These are phyloP conservation scores for Termitomyces sp. DNA, from an alignment of 768 basidiomycete species.

Conservation along the genomic window DNA sequence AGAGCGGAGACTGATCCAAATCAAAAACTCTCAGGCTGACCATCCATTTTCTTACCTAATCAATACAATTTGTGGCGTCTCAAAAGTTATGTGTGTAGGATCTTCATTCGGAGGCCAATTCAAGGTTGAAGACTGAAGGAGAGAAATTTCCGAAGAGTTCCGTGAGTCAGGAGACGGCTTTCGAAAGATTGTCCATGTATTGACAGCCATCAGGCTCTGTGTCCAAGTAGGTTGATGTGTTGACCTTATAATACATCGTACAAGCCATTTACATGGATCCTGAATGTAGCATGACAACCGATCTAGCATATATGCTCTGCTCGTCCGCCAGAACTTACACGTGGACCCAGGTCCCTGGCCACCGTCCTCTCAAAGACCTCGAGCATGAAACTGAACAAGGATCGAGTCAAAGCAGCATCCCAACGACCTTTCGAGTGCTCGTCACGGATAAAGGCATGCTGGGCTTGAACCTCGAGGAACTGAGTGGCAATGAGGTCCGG, in stretches of 20 bases:
- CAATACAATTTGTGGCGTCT: neutral
- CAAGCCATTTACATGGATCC: neutral
- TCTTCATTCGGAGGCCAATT: neutral
- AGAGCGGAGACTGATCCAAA: neutral
- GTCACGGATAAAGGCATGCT: constrained; percentile 95
- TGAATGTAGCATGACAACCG: neutral
- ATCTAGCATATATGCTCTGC: constrained; percentile 78
- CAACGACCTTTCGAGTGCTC: constrained; percentile 90
- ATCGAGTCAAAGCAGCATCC: constrained; percentile 87
- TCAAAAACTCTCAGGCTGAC: neutral
- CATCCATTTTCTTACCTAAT: neutral
- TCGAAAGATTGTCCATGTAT: neutral
- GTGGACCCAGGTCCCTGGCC: constrained; percentile 79
- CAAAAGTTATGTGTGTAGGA: neutral
- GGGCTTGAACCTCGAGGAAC: constrained; percentile 96
- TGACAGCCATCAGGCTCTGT: neutral
- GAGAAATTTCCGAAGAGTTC: neutral
- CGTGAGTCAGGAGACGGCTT: neutral
- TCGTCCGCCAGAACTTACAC: constrained; percentile 34
- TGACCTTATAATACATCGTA: neutral
- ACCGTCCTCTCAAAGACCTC: constrained; percentile 91
- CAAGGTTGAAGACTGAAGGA: neutral
- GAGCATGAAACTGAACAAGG: constrained; percentile 82
- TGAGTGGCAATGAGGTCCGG: constrained; percentile 21
- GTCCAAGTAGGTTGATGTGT: neutral